Conservation (phyloP, 1,284 basidiomycete genomes). For the Porodaedalea pini region DNA sequence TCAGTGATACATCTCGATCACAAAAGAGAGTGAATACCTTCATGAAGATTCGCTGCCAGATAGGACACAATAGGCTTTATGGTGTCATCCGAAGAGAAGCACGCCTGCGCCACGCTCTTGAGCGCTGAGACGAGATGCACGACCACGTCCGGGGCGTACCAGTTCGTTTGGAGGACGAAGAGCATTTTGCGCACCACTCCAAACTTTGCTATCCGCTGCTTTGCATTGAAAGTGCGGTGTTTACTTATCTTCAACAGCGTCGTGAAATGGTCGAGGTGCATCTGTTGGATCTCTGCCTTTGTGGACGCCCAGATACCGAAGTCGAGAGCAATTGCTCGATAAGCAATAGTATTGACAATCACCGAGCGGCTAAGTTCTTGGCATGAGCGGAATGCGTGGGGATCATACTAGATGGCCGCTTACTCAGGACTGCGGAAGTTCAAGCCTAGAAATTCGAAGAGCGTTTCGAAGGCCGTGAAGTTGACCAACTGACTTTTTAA, state of each 20-base stretch:
- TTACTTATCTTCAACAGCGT: constrained; percentile 70
- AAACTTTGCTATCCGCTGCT: constrained; percentile 65
- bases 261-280: constrained; percentile 79
- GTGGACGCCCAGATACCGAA: constrained; percentile 87
- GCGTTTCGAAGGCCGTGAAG: constrained; percentile 66
- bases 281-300: constrained; percentile 62
- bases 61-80: constrained; percentile 87
- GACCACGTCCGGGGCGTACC: constrained; percentile 59
- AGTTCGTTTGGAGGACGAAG: constrained; percentile 75
- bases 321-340: constrained; percentile 81
- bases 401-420: constrained; percentile 29
- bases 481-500: constrained; percentile 76
- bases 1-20: constrained; percentile 22
- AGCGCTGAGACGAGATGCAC: constrained; percentile 59
- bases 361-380: constrained; percentile 62
- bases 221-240: constrained; percentile 70
- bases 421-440: constrained; percentile 80
- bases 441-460: constrained; percentile 84
- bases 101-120: constrained; percentile 50
- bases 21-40: constrained; percentile 42
- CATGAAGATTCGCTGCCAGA: constrained; percentile 78
- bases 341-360: constrained; percentile 79
- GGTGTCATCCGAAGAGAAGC: constrained; percentile 65
- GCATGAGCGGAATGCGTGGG: constrained; percentile 10
- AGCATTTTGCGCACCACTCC: constrained; percentile 74